Percentiles rank a stretch among this genome's conserved stretches.
phyloP scores from a whole-genome alignment of 2,329 filamentous ascomycete genomes.

The Moelleriella libera region DNA sequence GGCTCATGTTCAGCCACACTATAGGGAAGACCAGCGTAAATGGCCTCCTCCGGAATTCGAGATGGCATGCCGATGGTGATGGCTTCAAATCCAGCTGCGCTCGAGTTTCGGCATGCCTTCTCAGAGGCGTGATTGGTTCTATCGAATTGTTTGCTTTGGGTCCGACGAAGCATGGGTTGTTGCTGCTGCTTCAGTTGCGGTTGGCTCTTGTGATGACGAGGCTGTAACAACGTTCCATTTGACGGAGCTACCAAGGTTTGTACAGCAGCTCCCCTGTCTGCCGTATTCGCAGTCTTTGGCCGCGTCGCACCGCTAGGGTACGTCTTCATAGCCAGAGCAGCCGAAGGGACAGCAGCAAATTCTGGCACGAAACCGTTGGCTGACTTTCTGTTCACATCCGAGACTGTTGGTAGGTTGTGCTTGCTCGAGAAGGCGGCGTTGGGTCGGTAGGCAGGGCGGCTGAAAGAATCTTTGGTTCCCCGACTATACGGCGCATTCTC shows the following conservation, averaged over 20 bases:
- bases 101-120: background rate
- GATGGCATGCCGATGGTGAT: conserved; percentile 4
- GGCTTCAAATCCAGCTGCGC: background rate
- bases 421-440: conserved; percentile 1
- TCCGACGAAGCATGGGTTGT: conserved; percentile 24
- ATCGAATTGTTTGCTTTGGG: conserved; percentile 28
- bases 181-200: conserved; percentile 31
- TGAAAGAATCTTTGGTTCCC: conserved; percentile 19
- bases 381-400: conserved; percentile 10
- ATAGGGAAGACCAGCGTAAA: conserved; percentile 12
- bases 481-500: conserved; percentile 23
- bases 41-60: conserved; percentile 3
- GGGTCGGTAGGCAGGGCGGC: conserved; percentile 21
- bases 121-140: conserved; percentile 7
- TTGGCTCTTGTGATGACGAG: conserved; percentile 39
- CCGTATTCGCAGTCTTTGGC: conserved; percentile 1
- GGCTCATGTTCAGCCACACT: conserved; percentile 11
- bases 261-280: conserved; percentile 3
- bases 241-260: conserved; percentile 3
- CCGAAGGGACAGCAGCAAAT: conserved; percentile 1
- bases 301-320: background rate
- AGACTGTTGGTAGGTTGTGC: background rate
- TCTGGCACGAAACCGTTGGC: conserved; percentile 6
- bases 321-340: background rate
- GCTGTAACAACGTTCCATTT: conserved; percentile 16